Base-by-base conservation (phyloP, 2,329 filamentous ascomycete species). In the Ophiostoma himal-ulmi region DNA sequence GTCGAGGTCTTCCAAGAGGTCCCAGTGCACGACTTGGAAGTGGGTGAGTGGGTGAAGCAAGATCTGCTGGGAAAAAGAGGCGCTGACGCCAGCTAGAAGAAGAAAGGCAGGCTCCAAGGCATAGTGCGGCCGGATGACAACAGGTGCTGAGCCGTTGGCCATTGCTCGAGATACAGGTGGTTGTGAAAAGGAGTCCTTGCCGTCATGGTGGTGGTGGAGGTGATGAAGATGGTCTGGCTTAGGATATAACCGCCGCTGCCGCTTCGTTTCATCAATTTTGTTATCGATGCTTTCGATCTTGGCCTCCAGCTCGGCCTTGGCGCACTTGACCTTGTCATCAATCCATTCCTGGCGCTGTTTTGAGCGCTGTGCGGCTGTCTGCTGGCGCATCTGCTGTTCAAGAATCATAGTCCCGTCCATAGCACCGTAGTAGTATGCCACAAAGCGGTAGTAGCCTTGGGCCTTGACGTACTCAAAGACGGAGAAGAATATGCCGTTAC, bases 381-480 rank as follows among this genome's bases (percentile, higher is more conserved):
- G 81, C 39, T 71, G 68, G 39, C 52, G 66, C 52, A 41, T 48
- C 41, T 74, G 71, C 65, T 69, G 70, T 10, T 67, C 71, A 1
- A 74, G 68, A 68, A 88, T 79, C 14, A 82, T 82, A 44, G 86
- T 82, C 57, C 83, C 81, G 37, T 82, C 83, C 34, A 88, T 77
- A 0, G 83, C 84, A 37, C 88, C 86, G 74, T 93, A 93, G 77
- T 89, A 91, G 81, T 86, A 88, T 17, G 84, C 86, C 41, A 93
- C 86, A 76, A 91, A 93, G 64, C 81, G 81, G 78, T 92, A 92
- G 79, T 91, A 91, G 14, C 84, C 83, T 77, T 93, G 91, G 13
- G 88, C 89, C 77, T 93, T 93, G 76, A 93, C 81, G 67, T 88
- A 91, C 79, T 94, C 91, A 73, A 94, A 93, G 0, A 86, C 86